Evolutionary conservation across 257 asterid species (phyloP), one percentile per base, ranked within the genome.

Genomic region (Marsdenia floribunda): DNA sequence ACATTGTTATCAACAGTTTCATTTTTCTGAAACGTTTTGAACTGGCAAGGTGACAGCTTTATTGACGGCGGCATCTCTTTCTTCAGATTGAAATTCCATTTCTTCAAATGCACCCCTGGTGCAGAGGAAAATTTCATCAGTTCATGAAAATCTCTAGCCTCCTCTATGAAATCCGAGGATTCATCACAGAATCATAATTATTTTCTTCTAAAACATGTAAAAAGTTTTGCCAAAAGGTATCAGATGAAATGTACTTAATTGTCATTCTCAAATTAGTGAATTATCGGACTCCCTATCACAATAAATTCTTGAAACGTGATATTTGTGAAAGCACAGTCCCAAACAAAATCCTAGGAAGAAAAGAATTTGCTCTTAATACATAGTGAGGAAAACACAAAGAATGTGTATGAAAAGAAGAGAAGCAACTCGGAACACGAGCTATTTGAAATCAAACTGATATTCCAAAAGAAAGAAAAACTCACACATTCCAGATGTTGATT

Each of bases 51-150:
- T 75, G 97, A 90, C 80, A 94, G 53, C 55, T 88, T 87, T 82
- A 85, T 77, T 59, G 64, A 50, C 59, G 97, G 86, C 59, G 97
- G 86, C 71, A 94, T 80, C 64, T 84, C 97, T 72, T 84, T 84
- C 80, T 84, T 83, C 67, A 73, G 13, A 61, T 65, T 80, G 73
- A 86, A 70, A 66, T 73, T 82, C 86, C 82, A 80, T 49, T 79
- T 74, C 82, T 84, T 88, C 80, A 90, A 86, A 82, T 89, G 79
- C 61, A 90, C 88, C 97, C 96, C 99, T 94, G 95, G 68, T 81
- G 65, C 74, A 78, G 50, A 83, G 78, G 3, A 66, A 19, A 26
- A 66, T 66, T 40, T 66, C 33, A 66, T 66, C 71, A 38, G 52
- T 19, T 40, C 19, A 3, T 38, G 10, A 21, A 66, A 66, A 6